Conservation (phyloP, 2,329 filamentous ascomycete genomes). For the Falciphora oryzae region DNA sequence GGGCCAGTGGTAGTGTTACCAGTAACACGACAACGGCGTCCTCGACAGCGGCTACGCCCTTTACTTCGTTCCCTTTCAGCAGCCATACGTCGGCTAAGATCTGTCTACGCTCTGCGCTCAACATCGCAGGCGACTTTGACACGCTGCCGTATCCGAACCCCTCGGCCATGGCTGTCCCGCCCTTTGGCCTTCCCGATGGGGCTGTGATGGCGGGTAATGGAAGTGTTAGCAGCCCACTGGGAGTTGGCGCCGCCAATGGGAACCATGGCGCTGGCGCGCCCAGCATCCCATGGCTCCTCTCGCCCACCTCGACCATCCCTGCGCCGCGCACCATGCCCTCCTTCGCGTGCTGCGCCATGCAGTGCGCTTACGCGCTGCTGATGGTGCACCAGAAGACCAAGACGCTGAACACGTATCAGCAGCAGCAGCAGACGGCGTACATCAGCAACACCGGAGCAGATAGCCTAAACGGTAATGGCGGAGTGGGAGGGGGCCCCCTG, state of each 20-base stretch:
- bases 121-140: slow-evolving; percentile 40
- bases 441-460: background rate
- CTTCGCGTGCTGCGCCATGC: slow-evolving; percentile 41
- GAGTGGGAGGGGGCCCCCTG: slow-evolving; percentile 10
- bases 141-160: slow-evolving; percentile 40
- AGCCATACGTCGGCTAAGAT: slow-evolving; percentile 42
- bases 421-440: slow-evolving; percentile 15
- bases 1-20: background rate
- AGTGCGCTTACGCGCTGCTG: slow-evolving; percentile 37
- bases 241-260: background rate
- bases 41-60: slow-evolving; percentile 10
- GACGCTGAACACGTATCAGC: slow-evolving; percentile 27
- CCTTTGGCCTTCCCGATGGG: background rate
- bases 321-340: slow-evolving; percentile 39
- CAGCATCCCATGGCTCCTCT: slow-evolving; percentile 23
- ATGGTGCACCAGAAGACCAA: slow-evolving; percentile 37
- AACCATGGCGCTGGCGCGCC: slow-evolving; percentile 13
- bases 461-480: slow-evolving; percentile 15
- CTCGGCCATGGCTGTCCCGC: slow-evolving; percentile 16
- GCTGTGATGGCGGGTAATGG: no score
- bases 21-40: background rate
- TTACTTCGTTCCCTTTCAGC: slow-evolving; percentile 30
- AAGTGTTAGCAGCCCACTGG: no score
- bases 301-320: slow-evolving; percentile 30
- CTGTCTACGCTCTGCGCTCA: slow-evolving; percentile 42